Evolutionary conservation across 129 eudicot species (phyloP), one percentile per base, ranked within the genome.

Genomic region (Chrysanthemum lavandulifolium): DNA sequence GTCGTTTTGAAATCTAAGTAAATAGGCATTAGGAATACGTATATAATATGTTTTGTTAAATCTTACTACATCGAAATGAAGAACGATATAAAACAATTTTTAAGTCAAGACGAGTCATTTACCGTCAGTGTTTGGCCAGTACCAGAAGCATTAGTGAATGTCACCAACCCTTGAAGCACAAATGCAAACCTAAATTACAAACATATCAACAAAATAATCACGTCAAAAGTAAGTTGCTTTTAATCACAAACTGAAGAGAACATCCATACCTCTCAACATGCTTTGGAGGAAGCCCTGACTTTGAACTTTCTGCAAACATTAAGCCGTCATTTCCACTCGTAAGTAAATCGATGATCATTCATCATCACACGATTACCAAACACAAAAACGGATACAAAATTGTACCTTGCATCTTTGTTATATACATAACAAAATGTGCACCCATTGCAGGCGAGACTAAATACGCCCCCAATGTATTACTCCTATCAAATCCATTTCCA

Each of bases 321-420:
- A 79, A 76, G 64, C 27, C 49, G 76, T 18, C 40, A 5, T 51
- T 72, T 25, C 43, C 16, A 13, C 49, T 47, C 36, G 21, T 71
- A 67, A 57, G 5, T 40, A 58, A 50, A 25, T 43, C 3, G 19
- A 57, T 18, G 2, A 65, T 57, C n/a, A 69, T 70, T 19, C 23
- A 8, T 62, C 14, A 48, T 27, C 16, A 61, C 8, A 36, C 5
- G 5, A 25, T 6, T n/a, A 27, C 47, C 14, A 49, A 70, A 9
- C 36, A 61, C 25, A 69, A 55, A 10, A 5, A 36, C 8, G 6
- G 57, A 57, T 29, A 15, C n/a, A 27, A 12, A 71, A 33, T n/a
- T 65, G 18, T 27, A 93, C 98, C 97, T 90, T 87, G 91, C 98
- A 94, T 89, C 82, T 94, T 94, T 31, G 96, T 97, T 59, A 94